phyloP scores from a whole-genome alignment of 176 grass and related monocot species.

The Aegilops umbellulata region DNA sequence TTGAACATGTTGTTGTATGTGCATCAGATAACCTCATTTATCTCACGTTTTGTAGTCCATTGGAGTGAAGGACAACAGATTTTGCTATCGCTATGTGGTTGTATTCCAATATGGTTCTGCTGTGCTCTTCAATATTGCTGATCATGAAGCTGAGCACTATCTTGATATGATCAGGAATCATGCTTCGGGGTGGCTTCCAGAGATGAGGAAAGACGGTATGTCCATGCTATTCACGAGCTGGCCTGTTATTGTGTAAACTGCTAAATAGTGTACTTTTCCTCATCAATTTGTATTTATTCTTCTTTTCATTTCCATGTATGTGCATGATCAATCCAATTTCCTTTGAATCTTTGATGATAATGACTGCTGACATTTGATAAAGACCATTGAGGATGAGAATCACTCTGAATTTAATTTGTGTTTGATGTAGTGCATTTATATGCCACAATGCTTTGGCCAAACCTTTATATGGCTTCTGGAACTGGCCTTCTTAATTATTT shows the following conservation, averaged over 20 bases:
- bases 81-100: slow-evolving; percentile 75
- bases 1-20: neutral
- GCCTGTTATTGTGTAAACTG: neutral
- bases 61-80: slow-evolving; percentile 63
- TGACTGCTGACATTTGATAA: neutral
- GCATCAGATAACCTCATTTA: neutral
- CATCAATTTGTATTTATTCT: neutral
- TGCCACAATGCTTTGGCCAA: neutral
- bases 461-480: neutral
- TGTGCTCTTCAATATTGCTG: slow-evolving; percentile 88
- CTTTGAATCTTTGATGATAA: neutral
- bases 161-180: slow-evolving; percentile 89
- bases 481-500: neutral
- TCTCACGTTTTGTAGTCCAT: slow-evolving; percentile 42
- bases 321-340: neutral
- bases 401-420: neutral
- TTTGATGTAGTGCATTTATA: neutral
- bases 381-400: neutral
- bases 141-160: slow-evolving; percentile 86
- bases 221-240: neutral
- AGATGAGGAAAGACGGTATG: slow-evolving; percentile 91
- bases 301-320: neutral
- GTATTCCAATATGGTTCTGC: slow-evolving; percentile 92
- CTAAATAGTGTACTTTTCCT: neutral
- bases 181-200: slow-evolving; percentile 82